Base-by-base conservation (phyloP, 331 rosid species). In the Rhamnella rubrinervis region DNA sequence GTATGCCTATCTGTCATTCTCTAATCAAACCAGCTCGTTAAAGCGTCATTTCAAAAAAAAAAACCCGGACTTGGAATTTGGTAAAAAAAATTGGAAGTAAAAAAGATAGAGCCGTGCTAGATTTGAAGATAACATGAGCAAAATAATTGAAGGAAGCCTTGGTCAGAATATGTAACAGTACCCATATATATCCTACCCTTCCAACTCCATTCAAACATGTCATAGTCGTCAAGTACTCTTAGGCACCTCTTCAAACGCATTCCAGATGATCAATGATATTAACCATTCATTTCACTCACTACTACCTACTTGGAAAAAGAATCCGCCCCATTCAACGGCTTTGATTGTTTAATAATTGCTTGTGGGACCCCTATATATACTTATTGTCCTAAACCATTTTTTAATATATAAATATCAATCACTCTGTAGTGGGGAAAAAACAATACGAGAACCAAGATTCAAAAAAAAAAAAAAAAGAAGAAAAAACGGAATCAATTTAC, bases 61-160 rank as follows among this genome's bases (percentile, higher is more conserved):
- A 65, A 23, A 5, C 28, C 25, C 28, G 14, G 21, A 57, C 28
- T 14, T 55, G 8, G 21, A 53, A 66, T 49, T 66, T 16, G 51
- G 56, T 47, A 26, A 26, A 50, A 14, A 21, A 12, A 40, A 20
- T 31, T 0, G 52, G n/a, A 2, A 18, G 18, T 2, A 7, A 0
- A 46, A 23, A 55, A 58, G 67, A 68, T 21, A 70, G 69, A 74
- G 68, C 8, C 83, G 71, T 63, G 77, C 49, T 23, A 18, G 72
- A 63, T 47, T 60, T 8, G 13, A 26, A 71, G 78, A 51, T 31
- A 46, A 63, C 35, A n/a, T 41, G n/a, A 9, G 49, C 49, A 75
- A 76, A 80, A 73, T 83, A 62, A 81, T 78, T 71, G 65, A 72
- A 60, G 60, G 60, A 61, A 71, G 6, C 57, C 69, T 18, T 21